A percentile compares a stretch with the other conserved stretches of the same genome.
Conservation (phyloP, 2,329 filamentous ascomycete genomes). For the Ophiostoma sp. region DNA sequence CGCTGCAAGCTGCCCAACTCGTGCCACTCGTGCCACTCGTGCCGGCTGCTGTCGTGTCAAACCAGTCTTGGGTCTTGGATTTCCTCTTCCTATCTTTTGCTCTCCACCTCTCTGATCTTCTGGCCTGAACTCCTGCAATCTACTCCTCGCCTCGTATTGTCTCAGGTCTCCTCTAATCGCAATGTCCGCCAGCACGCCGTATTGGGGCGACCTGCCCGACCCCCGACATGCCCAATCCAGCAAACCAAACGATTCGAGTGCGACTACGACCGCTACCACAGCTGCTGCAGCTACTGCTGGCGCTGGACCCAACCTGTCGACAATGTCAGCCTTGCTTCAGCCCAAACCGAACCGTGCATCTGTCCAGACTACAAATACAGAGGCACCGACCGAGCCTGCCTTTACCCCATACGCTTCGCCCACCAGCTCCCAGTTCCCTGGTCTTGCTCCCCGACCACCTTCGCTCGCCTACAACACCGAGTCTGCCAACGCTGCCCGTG, state of each 20-base stretch:
- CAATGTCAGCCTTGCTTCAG: conserved; percentile 35
- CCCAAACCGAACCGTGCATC: conserved; percentile 49
- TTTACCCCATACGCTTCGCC: conserved; percentile 55
- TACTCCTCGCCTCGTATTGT: neutral
- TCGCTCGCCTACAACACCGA: conserved; percentile 44
- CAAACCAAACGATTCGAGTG: conserved; percentile 33
- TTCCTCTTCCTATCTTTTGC: neutral
- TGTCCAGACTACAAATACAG: conserved; percentile 51
- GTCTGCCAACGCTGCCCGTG: conserved; percentile 32
- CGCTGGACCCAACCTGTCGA: conserved; percentile 31
- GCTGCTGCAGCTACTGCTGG: conserved; percentile 29
- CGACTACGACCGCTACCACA: conserved; percentile 36
- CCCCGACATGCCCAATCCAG: conserved; percentile 28
- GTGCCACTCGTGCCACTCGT: conserved; percentile 7
- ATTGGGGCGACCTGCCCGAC: conserved; percentile 55
- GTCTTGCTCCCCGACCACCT: conserved; percentile 55
- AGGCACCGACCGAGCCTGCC: conserved; percentile 53
- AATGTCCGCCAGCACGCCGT: conserved; percentile 38
- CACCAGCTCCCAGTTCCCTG: conserved; percentile 47
- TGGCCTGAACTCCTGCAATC: neutral
- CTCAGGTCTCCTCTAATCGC: neutral
- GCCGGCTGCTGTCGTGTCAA: conserved; percentile 10
- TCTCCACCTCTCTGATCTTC: neutral
- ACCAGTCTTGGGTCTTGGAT: neutral
- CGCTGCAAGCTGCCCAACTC: conserved; percentile 2